Evolutionary conservation across 2,329 filamentous ascomycete species (phyloP), one percentile per base, ranked within the genome.

Genomic region (Clonostachys rhizophaga): DNA sequence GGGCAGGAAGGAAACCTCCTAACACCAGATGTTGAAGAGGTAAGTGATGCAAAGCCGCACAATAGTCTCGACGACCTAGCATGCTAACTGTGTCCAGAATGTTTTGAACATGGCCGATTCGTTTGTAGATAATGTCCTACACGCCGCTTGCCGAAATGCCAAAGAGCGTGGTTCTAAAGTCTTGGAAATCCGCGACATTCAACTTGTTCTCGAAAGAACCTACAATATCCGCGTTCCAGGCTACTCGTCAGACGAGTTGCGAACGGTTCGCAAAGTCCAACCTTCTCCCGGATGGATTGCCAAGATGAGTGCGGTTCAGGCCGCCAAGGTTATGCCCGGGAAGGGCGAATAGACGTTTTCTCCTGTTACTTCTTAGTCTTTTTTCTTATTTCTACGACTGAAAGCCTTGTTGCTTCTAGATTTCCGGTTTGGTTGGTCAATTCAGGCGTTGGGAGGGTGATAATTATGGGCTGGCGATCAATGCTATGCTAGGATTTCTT

Each of bases 241-340:
- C 12, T 97, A 95, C 69, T 89, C 90, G 0, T 89, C 91, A 5
- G 94, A 99, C 61, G 94, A 99, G 69, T 81, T 96, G 50, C 85
- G 94, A 48, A 96, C 91, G 0, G 92, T 97, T 33, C 86, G 91
- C 64, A 96, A 96, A 74, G 87, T 95, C 46, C 87, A 94, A 63
- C 94, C 94, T 3, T 85, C 90, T 17, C 74, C 86, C 14, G 88
- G 84, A 18, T 99, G 94, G 91, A 92, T 94, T 52, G 86, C 88
- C 55, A 99, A 99, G 76, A 95, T 99, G 86, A 92, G 91, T 59
- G 92, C 94, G 20, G 87, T 99, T 14, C 91, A 96, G 69, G 92
- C 91, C 2, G 90, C 91, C 42, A 97, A 97, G 74, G 91, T 86
- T 42, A 85, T 80, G 68, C 75, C 81, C 5, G 78, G 80, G 20